phyloP scores from a whole-genome alignment of 306 rosid genomes.

The Luffa acutangula region DNA sequence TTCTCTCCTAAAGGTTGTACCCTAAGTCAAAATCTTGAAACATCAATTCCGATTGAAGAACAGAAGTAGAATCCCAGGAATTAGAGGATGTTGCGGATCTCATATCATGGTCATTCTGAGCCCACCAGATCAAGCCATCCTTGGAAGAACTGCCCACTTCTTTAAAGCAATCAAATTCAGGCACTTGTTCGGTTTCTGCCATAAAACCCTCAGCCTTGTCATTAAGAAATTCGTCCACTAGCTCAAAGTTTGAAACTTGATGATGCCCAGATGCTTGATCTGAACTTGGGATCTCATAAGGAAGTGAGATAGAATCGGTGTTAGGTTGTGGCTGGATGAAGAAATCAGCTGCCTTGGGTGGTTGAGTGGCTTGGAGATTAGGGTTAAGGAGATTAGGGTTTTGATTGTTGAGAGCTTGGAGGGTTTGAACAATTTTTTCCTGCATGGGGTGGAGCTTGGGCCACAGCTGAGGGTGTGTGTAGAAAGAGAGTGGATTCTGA shows the following conservation, averaged over 20 bases:
- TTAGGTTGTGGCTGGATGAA: neutral
- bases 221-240: conserved; percentile 44
- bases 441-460: conserved; percentile 80
- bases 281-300: conserved; percentile 12
- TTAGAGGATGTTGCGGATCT: conserved; percentile 57
- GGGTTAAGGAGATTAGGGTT: conserved; percentile 18
- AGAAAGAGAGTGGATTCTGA: conserved; percentile 68
- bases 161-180: conserved; percentile 59
- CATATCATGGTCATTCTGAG: conserved; percentile 41
- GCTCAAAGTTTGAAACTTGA: conserved; percentile 30
- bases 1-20: conserved; percentile 34
- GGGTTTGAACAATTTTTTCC: conserved; percentile 48
- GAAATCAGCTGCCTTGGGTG: neutral
- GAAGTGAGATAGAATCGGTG: conserved; percentile 12
- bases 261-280: conserved; percentile 22
- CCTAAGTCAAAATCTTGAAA: conserved; percentile 70
- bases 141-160: conserved; percentile 48
- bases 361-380: conserved; percentile 1
- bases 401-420: conserved; percentile 31
- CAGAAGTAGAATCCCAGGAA: conserved; percentile 67
- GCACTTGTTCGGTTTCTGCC: conserved; percentile 22
- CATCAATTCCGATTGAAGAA: conserved; percentile 40
- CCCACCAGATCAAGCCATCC: conserved; percentile 68
- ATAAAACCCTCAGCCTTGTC: conserved; percentile 29
- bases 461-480: conserved; percentile 56